Evolutionary conservation across 768 basidiomycete species (phyloP).

Genomic region (Cantharellus cinnabarinus): DNA sequence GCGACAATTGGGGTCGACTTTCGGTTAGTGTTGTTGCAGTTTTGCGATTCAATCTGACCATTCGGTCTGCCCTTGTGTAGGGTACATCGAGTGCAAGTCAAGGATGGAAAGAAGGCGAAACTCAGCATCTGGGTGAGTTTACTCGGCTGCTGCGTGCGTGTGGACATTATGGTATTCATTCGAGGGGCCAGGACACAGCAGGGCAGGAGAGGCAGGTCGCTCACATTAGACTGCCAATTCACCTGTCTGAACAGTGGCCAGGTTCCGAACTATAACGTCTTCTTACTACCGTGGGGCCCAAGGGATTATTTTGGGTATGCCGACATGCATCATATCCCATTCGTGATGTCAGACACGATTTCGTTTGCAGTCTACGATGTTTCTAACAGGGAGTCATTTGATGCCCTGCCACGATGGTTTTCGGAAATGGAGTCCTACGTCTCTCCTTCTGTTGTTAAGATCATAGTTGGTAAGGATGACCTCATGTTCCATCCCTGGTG

Average conservation of each 20-base stretch:
- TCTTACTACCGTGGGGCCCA: constrained; percentile 67
- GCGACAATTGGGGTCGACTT: constrained; percentile 9
- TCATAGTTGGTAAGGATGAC: constrained; percentile 58
- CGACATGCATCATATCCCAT: background rate
- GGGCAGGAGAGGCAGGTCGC: constrained; percentile 58
- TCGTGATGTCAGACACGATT: background rate
- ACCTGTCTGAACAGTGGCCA: background rate
- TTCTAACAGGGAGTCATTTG: constrained; percentile 77
- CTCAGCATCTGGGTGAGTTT: constrained; percentile 82
- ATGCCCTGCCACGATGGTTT: constrained; percentile 79
- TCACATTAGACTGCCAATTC: no score
- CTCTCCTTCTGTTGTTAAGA: constrained; percentile 67
- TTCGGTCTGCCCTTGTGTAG: constrained; percentile 2
- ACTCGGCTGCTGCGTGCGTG: background rate
- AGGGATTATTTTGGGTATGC: constrained; percentile 24
- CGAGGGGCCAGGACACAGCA: constrained; percentile 52
- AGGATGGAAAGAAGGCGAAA: constrained; percentile 59
- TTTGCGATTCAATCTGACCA: background rate
- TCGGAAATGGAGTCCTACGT: constrained; percentile 68
- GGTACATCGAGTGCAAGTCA: constrained; percentile 79
- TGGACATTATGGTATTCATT: background rate
- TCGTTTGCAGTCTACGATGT: constrained; percentile 71
- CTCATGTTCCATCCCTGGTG: background rate
- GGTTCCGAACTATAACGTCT: constrained; percentile 79
- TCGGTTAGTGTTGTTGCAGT: background rate